These are phyloP conservation scores for Cyberlindnera suaveolens DNA, from an alignment of 805 yeast species.

Conservation along the genomic window DNA sequence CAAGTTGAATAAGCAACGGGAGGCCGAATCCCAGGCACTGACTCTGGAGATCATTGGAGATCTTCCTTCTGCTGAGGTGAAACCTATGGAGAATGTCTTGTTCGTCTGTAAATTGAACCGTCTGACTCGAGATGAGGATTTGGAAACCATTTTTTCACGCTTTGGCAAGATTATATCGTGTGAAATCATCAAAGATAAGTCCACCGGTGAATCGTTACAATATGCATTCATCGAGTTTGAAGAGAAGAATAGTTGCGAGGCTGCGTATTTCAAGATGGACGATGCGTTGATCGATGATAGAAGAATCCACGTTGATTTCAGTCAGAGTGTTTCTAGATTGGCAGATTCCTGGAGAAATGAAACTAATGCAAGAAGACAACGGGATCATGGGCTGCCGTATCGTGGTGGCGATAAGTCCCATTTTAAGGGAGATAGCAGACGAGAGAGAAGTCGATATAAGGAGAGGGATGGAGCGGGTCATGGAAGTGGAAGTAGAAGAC, in stretches of 20 bases:
- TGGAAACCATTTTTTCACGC: slow-evolving; percentile 49
- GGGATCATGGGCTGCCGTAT: not conserved
- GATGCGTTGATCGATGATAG: slow-evolving; percentile 58
- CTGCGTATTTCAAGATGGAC: slow-evolving; percentile 58
- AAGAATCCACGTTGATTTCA: slow-evolving; percentile 60
- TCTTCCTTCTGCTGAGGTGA: slow-evolving; percentile 47
- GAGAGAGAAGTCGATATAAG: too few relatives aligned
- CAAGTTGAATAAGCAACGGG: slow-evolving; percentile 24
- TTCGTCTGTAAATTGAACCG: slow-evolving; percentile 63
- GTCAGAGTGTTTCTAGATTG: slow-evolving; percentile 43
- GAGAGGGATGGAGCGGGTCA: too few relatives aligned
- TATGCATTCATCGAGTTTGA: slow-evolving; percentile 62
- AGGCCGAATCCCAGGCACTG: slow-evolving; percentile 48
- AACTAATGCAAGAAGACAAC: slow-evolving; percentile 6
- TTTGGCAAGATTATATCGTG: slow-evolving; percentile 51
- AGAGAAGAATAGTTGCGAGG: slow-evolving; percentile 43
- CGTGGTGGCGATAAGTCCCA: too few relatives aligned
- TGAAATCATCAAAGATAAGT: slow-evolving; percentile 44
- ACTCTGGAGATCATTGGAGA: slow-evolving; percentile 63
- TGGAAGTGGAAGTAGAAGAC: too few relatives aligned
- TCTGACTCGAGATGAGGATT: slow-evolving; percentile 51
- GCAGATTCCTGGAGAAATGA: slow-evolving; percentile 21
- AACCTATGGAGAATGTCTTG: slow-evolving; percentile 55
- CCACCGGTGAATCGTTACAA: slow-evolving; percentile 43
- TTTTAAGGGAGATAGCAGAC: too few relatives aligned